phyloP scores from a whole-genome alignment of 495 filamentous ascomycete genomes.

The Penicillium cosmopolitanum region DNA sequence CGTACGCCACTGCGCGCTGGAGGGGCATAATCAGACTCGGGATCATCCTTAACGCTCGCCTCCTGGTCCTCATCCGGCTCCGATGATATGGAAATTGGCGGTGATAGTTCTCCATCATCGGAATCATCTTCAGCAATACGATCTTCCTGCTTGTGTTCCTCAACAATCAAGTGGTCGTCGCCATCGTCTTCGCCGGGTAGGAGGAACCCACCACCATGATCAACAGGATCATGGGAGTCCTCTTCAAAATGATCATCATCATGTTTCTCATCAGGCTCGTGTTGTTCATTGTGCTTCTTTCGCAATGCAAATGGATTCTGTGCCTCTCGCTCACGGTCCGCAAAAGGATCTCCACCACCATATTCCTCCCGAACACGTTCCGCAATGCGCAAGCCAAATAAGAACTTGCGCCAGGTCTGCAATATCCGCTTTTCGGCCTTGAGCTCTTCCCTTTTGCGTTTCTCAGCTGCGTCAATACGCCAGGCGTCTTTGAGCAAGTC shows the following conservation, averaged over 20 bases:
- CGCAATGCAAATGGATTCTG: slow-evolving; percentile 44
- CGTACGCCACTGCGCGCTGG: slow-evolving; percentile 8
- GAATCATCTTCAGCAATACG: not conserved
- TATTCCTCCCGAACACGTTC: slow-evolving; percentile 81
- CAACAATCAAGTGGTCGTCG: slow-evolving; percentile 38
- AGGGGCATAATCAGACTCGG: slow-evolving; percentile 18
- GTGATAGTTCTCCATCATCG: slow-evolving; percentile 7
- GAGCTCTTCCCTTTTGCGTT: slow-evolving; percentile 74
- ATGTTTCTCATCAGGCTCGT: slow-evolving; percentile 11
- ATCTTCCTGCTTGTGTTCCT: slow-evolving; percentile 8
- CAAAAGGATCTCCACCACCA: slow-evolving; percentile 56
- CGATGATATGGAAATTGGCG: slow-evolving; percentile 15
- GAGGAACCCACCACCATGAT: slow-evolving; percentile 42
- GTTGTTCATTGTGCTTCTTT: slow-evolving; percentile 12
- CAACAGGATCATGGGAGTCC: slow-evolving; percentile 23
- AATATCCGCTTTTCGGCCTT: slow-evolving; percentile 78
- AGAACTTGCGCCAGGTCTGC: slow-evolving; percentile 80
- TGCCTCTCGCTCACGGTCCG: slow-evolving; percentile 34
- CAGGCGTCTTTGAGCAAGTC: slow-evolving; percentile 78
- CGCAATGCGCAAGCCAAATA: slow-evolving; percentile 81
- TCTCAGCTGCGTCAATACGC: slow-evolving; percentile 78
- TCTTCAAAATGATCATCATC: slow-evolving; percentile 18
- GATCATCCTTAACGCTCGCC: slow-evolving; percentile 13
- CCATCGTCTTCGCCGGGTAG: slow-evolving; percentile 36
- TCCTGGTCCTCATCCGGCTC: slow-evolving; percentile 2